Conservation (phyloP, 2,329 filamentous ascomycete genomes). For the Pseudogymnoascus sp. region DNA sequence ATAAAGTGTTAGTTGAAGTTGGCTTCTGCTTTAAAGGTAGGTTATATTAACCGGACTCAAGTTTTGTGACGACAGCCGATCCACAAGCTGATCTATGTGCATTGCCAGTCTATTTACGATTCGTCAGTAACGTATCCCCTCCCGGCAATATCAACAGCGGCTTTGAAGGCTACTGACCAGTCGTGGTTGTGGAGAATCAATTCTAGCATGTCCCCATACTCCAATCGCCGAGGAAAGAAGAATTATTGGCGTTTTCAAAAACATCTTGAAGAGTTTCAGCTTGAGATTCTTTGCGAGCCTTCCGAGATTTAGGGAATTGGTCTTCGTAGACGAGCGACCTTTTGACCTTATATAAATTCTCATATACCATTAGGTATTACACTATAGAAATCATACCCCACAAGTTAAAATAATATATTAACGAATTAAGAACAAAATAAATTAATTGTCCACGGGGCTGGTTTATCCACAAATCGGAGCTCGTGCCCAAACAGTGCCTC, state of each 20-base stretch:
- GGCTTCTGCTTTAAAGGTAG: background rate
- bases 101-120: background rate
- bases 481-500: background rate
- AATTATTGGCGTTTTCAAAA: background rate
- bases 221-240: background rate
- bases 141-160: background rate
- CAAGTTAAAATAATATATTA: background rate
- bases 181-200: background rate
- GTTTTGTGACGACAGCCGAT: background rate
- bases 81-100: background rate
- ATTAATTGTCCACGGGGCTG: background rate
- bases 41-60: background rate
- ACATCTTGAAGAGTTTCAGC: background rate
- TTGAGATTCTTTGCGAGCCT: background rate
- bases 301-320: background rate
- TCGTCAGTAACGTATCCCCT: background rate
- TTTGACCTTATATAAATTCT: background rate
- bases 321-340: background rate
- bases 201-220: background rate
- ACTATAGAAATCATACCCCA: background rate
- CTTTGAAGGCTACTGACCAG: background rate
- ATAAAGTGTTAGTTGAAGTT: background rate
- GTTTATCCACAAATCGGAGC: slow-evolving; percentile 2
- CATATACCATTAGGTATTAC: background rate
- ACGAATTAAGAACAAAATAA: background rate